Evolutionary conservation across 208 protist species (phyloP), one percentile per base, ranked within the genome.

Genomic region (Crithidia acanthocephali): DNA sequence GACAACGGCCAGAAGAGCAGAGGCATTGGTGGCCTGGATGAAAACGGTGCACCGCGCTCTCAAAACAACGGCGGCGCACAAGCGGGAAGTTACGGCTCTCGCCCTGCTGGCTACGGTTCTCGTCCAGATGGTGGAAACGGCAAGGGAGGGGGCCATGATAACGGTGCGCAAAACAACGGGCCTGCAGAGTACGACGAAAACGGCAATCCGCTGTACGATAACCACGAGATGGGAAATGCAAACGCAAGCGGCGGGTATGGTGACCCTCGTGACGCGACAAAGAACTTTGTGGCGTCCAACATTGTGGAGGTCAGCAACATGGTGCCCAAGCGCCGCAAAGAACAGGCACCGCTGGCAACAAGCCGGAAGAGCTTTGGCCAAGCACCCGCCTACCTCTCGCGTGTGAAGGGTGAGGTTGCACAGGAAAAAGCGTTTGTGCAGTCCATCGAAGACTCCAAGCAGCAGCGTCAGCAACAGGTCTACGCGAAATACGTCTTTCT

Each of bases 271-370:
- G 62, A 76, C 40, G 48, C 56, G 0, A 65, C 60, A 9, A 98
- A 97, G 67, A 79, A 98, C 61, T 98, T 97, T 83, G 85, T 98
- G 28, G 86, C 80, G 2, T 94, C 91, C 22, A 98, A 98, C 56
- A 97, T 97, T 65, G 94, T 98, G 28, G 92, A 97, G 33, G 80
- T 91, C 18, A 96, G 91, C 72, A 91, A 93, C 52, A 94, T 96
- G 86, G 88, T 93, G 15, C 85, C 95, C 0, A 95, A 94, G 60
- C 68, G 86, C 25, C 52, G 80, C 15, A 86, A 91, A 51, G 66
- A 90, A 51, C 80, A 95, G 66, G 80, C 81, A 15, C 74, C 85
- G 44, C 51, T 83, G 15, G 76, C 86, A 7, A 96, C 91, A 6
- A 81, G 81, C 45, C 74, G 85, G 22, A 89, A 92, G 58, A 81